Conservation (phyloP, 306 rosid genomes). For the Lathyrus aphaca region DNA sequence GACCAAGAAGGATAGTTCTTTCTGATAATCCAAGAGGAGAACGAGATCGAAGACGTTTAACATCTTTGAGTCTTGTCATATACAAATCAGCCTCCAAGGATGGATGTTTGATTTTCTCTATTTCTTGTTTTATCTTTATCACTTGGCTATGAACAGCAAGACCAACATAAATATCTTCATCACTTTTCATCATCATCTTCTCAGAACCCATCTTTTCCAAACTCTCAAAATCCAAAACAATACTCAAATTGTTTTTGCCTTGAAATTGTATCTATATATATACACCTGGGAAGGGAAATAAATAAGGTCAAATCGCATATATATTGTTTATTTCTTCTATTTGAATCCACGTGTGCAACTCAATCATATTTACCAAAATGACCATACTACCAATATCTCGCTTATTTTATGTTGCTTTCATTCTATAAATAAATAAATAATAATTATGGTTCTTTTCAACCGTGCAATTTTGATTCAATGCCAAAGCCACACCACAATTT, state of each 20-base stretch:
- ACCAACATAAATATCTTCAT: constrained; percentile 33
- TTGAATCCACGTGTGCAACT: background rate
- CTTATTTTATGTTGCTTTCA: background rate
- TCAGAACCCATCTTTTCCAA: constrained; percentile 29
- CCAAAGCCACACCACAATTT: background rate
- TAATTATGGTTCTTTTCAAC: background rate
- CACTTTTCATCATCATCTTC: background rate
- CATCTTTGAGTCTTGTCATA: constrained; percentile 43
- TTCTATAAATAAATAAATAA: background rate
- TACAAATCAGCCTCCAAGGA: constrained; percentile 58
- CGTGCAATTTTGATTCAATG: background rate
- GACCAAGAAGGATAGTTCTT: constrained; percentile 47
- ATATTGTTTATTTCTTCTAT: background rate
- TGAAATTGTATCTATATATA: too few species aligned
- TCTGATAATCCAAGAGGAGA: constrained; percentile 67
- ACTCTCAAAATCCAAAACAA: too few species aligned
- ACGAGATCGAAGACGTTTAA: constrained; percentile 53
- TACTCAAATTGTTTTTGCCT: too few species aligned
- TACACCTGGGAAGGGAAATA: background rate
- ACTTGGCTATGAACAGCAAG: constrained; percentile 78
- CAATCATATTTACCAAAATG: background rate
- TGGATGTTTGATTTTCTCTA: constrained; percentile 67
- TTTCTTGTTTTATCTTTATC: constrained; percentile 76
- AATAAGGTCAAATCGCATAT: background rate
- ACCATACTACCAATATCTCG: background rate